Conservation (phyloP, 345 rosid species). For the Salix caprea region DNA sequence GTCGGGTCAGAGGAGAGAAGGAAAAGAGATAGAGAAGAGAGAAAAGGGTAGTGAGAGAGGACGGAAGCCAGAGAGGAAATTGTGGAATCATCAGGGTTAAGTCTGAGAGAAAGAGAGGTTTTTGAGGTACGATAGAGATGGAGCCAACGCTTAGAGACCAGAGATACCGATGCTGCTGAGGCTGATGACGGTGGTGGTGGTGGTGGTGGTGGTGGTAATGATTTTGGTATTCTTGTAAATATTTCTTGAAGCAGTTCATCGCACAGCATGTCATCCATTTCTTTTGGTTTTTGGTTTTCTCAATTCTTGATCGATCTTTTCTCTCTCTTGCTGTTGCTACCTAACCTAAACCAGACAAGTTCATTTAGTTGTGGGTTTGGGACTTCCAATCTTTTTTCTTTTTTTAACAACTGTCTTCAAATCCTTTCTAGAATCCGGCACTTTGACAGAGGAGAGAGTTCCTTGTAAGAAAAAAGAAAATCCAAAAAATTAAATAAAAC, state of each 20-base stretch:
- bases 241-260: constrained; percentile 83
- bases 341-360: too few species aligned
- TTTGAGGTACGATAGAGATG: constrained; percentile 61
- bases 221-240: constrained; percentile 42
- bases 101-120: constrained; percentile 60
- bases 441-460: too few species aligned
- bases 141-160: constrained; percentile 94
- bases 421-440: background rate
- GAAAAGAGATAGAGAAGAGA: constrained; percentile 51
- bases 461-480: too few species aligned
- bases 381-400: background rate
- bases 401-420: background rate
- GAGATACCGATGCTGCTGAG: constrained; percentile 35
- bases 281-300: background rate
- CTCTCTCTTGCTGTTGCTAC: too few species aligned
- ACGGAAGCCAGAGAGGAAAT: constrained; percentile 44
- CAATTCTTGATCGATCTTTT: background rate
- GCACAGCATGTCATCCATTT: constrained; percentile 57
- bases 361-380: background rate
- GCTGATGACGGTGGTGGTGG: constrained; percentile 28
- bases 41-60: constrained; percentile 51
- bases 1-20: constrained; percentile 25
- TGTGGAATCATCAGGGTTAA: constrained; percentile 30
- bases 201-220: background rate
- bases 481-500: too few species aligned